Evolutionary conservation across 768 basidiomycete genomes (phyloP).

Genomic region (Termitomyces heimii): DNA sequence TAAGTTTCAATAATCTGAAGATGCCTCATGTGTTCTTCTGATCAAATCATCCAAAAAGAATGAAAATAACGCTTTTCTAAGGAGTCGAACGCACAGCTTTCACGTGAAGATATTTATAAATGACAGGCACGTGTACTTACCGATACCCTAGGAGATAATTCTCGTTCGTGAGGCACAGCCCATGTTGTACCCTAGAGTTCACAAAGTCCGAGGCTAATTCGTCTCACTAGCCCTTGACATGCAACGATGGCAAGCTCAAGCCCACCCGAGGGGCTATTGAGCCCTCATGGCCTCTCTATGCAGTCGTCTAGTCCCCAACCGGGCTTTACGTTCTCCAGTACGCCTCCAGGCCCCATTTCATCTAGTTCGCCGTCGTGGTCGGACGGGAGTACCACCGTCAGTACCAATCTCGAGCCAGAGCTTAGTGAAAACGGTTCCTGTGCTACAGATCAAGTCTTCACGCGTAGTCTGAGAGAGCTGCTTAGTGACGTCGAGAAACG

Average conservation of each 20-base stretch:
- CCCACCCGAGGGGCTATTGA: neutral
- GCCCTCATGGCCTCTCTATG: neutral
- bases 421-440: neutral
- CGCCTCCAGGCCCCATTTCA: neutral
- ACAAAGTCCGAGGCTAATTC: too few species aligned
- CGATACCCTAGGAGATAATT: too few species aligned
- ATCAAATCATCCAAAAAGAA: too few species aligned
- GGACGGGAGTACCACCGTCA: neutral
- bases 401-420: neutral
- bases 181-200: too few species aligned
- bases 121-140: too few species aligned
- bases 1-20: too few species aligned
- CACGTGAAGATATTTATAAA: neutral
- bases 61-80: neutral
- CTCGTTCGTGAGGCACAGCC: too few species aligned
- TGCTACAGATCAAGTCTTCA: neutral
- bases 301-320: neutral
- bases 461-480: neutral
- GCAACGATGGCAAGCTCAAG: neutral
- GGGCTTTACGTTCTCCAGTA: neutral
- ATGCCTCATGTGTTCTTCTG: too few species aligned
- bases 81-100: neutral
- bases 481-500: neutral
- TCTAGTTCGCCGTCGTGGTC: slow-evolving; percentile 1
- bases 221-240: neutral